Evolutionary conservation across 2,329 filamentous ascomycete species (phyloP).

Genomic region (Aureobasidium sp.): DNA sequence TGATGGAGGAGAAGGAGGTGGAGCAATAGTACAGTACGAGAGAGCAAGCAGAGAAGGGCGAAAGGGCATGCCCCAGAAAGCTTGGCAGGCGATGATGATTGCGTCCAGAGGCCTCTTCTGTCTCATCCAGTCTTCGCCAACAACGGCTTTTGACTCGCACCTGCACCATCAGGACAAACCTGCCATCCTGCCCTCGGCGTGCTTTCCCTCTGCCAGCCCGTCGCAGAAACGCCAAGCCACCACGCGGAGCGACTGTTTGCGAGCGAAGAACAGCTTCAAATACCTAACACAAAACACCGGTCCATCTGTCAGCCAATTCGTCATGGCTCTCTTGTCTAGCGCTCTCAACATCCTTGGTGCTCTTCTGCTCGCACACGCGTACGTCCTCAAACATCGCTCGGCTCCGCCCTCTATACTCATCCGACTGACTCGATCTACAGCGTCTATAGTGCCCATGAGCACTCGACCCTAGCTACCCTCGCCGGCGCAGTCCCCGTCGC

Average conservation of each 20-base stretch:
- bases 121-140: neutral
- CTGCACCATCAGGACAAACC: too few relatives aligned
- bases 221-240: too few relatives aligned
- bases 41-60: neutral
- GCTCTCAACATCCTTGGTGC: conserved; percentile 67
- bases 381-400: conserved; percentile 37
- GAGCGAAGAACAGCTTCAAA: neutral
- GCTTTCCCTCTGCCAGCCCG: neutral
- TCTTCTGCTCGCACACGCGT: conserved; percentile 80
- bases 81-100: neutral
- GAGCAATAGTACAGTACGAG: too few relatives aligned
- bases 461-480: conserved; percentile 59
- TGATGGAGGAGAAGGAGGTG: neutral
- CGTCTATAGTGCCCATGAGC: conserved; percentile 94
- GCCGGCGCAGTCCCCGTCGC: conserved; percentile 35
- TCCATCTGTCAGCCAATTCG: neutral
- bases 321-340: conserved; percentile 67
- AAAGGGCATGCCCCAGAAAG: neutral
- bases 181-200: neutral
- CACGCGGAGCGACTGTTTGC: neutral
- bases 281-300: too few relatives aligned
- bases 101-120: neutral
- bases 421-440: conserved; percentile 42
- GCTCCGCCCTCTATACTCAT: neutral
- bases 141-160: conserved; percentile 5